Conservation (phyloP, 495 filamentous ascomycete species). For the Clohesyomyces aquaticus region DNA sequence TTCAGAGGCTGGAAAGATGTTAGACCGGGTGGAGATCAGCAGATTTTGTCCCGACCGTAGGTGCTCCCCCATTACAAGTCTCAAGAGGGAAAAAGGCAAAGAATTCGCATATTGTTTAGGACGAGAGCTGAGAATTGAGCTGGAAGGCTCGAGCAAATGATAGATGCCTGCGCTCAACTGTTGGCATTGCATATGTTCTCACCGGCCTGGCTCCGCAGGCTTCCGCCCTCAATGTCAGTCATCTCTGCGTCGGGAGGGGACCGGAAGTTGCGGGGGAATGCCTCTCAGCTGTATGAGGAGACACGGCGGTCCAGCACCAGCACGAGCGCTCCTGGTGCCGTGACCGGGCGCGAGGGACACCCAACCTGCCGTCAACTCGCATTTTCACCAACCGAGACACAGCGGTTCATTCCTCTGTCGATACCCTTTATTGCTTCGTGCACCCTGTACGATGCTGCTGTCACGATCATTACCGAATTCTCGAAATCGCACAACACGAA, state of each 20-base stretch:
- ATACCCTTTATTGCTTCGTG: conserved; percentile 28
- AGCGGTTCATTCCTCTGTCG: neutral
- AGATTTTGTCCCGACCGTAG: conserved; percentile 15
- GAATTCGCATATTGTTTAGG: conserved; percentile 10
- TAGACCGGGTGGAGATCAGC: conserved; percentile 15
- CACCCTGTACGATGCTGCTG: conserved; percentile 8
- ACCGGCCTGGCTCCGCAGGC: neutral
- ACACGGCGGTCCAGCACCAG: conserved; percentile 3
- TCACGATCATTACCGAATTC: conserved; percentile 5
- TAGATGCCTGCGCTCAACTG: neutral
- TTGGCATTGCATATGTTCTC: neutral
- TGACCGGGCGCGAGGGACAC: neutral
- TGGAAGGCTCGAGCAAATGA: neutral
- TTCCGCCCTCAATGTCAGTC: conserved; percentile 5
- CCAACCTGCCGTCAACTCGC: neutral
- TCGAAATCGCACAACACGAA: neutral
- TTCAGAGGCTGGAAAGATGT: conserved; percentile 1
- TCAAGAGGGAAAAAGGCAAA: neutral
- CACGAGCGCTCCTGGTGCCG: neutral
- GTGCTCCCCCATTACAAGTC: conserved; percentile 3
- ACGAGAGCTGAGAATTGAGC: neutral
- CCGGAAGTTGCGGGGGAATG: conserved; percentile 22
- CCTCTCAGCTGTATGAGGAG: neutral
- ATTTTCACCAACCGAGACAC: neutral
- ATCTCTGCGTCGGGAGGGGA: conserved; percentile 9